Evolutionary conservation across 2,329 filamentous ascomycete species (phyloP).

Genomic region (Lecanoromycetidae sp.): DNA sequence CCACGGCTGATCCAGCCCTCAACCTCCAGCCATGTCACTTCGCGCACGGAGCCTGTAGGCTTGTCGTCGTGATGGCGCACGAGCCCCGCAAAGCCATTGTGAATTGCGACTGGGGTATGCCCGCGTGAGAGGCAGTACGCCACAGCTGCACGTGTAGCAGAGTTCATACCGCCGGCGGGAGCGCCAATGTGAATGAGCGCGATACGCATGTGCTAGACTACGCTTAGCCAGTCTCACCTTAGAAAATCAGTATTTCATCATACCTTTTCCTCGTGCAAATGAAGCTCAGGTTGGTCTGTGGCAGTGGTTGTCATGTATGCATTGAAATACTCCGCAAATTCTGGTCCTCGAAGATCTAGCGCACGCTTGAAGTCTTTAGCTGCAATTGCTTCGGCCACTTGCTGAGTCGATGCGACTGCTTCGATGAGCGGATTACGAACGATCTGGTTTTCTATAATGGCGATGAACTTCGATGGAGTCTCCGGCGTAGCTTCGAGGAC

Average conservation of each 20-base stretch:
- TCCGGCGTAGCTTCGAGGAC: conserved; percentile 81
- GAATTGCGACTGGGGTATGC: conserved; percentile 84
- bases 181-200: conserved; percentile 96
- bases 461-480: conserved; percentile 86
- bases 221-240: background rate
- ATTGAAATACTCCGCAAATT: conserved; percentile 85
- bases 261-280: conserved; percentile 60
- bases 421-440: conserved; percentile 78
- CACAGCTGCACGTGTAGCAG: conserved; percentile 82
- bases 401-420: conserved; percentile 75
- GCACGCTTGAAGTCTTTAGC: conserved; percentile 75
- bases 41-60: conserved; percentile 69
- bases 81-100: conserved; percentile 94
- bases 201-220: conserved; percentile 67
- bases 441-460: conserved; percentile 96
- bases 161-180: conserved; percentile 96
- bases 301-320: conserved; percentile 87
- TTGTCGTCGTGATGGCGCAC: conserved; percentile 78
- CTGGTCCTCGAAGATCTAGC: conserved; percentile 78
- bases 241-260: conserved; percentile 19
- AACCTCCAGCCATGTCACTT: conserved; percentile 85
- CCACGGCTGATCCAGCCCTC: conserved; percentile 93
- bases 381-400: conserved; percentile 69
- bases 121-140: conserved; percentile 84
- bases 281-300: conserved; percentile 57